A percentile compares a stretch with the other conserved stretches of the same genome.
Conservation (phyloP, 768 basidiomycete species). For the Calocybe gangraenosa region DNA sequence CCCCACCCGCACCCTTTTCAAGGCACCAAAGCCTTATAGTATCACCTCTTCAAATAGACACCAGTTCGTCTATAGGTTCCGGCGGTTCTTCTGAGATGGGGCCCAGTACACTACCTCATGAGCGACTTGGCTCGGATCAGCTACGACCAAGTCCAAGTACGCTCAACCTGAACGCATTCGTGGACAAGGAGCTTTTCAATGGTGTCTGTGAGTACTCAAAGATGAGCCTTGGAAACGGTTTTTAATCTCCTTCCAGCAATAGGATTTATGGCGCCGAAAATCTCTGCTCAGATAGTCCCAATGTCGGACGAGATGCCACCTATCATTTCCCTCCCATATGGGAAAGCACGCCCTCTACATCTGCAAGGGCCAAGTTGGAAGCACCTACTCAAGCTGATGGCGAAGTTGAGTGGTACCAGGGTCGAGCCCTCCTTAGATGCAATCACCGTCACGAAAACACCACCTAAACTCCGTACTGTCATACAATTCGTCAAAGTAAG, state of each 20-base stretch:
- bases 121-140: not conserved
- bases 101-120: no score
- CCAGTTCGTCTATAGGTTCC: not conserved
- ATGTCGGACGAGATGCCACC: slow-evolving; percentile 61
- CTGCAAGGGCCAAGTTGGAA: slow-evolving; percentile 74
- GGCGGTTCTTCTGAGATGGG: no score
- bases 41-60: not conserved
- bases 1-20: not conserved
- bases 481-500: slow-evolving; percentile 76
- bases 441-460: slow-evolving; percentile 49
- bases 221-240: not conserved
- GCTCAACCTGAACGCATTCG: slow-evolving; percentile 43
- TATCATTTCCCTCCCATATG: slow-evolving; percentile 70
- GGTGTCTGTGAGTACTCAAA: slow-evolving; percentile 56
- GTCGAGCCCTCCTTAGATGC: slow-evolving; percentile 72
- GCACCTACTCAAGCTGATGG: slow-evolving; percentile 70
- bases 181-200: slow-evolving; percentile 52
- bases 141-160: slow-evolving; percentile 6
- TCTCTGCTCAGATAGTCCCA: slow-evolving; percentile 40
- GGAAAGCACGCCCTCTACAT: slow-evolving; percentile 63
- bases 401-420: slow-evolving; percentile 62
- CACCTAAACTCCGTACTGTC: slow-evolving; percentile 64
- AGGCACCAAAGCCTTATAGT: not conserved
- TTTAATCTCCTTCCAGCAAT: slow-evolving; percentile 43
- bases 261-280: slow-evolving; percentile 58